phyloP scores from a whole-genome alignment of 306 rosid genomes.

The Sicyos edulis region DNA sequence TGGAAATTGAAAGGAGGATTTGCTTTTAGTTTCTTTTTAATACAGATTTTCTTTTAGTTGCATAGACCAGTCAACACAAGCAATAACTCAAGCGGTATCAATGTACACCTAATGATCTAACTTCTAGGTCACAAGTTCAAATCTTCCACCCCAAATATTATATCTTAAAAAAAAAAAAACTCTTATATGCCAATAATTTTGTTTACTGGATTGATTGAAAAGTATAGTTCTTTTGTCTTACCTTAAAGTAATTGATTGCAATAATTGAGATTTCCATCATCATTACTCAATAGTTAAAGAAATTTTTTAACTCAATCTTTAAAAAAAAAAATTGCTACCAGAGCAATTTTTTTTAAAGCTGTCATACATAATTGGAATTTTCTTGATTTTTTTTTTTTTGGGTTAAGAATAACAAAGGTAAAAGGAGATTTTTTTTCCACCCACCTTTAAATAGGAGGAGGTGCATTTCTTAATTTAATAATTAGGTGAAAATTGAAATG shows the following conservation, averaged over 20 bases:
- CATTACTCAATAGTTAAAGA: background rate
- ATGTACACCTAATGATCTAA: no score
- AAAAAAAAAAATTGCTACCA: background rate
- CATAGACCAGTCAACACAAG: no score
- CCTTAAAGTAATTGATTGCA: background rate
- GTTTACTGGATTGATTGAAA: background rate
- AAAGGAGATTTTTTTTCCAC: background rate
- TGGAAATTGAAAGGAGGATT: no score
- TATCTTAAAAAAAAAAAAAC: background rate
- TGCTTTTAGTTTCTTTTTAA: no score
- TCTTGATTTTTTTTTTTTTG: no score
- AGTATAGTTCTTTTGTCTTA: background rate
- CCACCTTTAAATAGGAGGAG: background rate
- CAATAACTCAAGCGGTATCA: no score
- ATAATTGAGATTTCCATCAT: constrained; percentile 7
- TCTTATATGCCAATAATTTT: background rate
- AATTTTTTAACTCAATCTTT: background rate
- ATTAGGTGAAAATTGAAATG: no score
- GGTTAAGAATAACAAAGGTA: background rate
- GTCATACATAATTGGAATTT: background rate
- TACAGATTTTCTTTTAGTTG: no score
- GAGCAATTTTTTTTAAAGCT: background rate
- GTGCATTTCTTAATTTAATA: no score
- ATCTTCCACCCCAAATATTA: no score
- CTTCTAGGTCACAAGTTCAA: no score